phyloP scores from a whole-genome alignment of 805 yeast species.

The Yarrowia sp. region DNA sequence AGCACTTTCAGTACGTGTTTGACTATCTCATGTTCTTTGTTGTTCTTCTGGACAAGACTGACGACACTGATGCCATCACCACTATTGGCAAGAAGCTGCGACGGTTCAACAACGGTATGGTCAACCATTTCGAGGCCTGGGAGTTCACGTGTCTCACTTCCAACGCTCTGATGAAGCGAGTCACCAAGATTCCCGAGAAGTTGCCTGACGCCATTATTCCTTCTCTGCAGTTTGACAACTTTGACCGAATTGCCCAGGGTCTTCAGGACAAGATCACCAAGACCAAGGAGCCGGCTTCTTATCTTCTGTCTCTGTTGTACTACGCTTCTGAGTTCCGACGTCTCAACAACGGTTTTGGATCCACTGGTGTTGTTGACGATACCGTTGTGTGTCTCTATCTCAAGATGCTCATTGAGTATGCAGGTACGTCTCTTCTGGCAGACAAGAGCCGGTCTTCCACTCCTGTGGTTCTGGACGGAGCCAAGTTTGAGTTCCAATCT shows the following conservation, averaged over 20 bases:
- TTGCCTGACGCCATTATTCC: conserved; percentile 62
- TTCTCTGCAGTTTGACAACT: conserved; percentile 55
- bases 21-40: conserved; percentile 72
- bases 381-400: conserved; percentile 68
- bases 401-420: conserved; percentile 51
- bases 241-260: conserved; percentile 48
- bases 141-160: conserved; percentile 62
- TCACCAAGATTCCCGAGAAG: conserved; percentile 54
- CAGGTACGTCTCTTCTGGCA: conserved; percentile 12
- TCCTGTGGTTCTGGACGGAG: conserved; percentile 9
- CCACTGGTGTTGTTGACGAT: conserved; percentile 77
- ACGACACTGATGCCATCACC: conserved; percentile 66
- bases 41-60: conserved; percentile 58
- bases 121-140: conserved; percentile 69
- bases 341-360: conserved; percentile 80
- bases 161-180: conserved; percentile 59
- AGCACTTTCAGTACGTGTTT: conserved; percentile 79
- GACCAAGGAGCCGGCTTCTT: conserved; percentile 42
- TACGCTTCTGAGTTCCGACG: conserved; percentile 62
- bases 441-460: conserved; percentile 29
- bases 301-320: conserved; percentile 44
- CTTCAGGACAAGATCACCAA: conserved; percentile 55
- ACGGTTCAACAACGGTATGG: conserved; percentile 77
- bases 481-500: conserved; percentile 25
- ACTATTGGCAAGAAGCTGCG: conserved; percentile 76